Percentiles rank a stretch among this genome's conserved stretches.
phyloP scores from a whole-genome alignment of 345 rosid genomes.

The Turritis glabra region DNA sequence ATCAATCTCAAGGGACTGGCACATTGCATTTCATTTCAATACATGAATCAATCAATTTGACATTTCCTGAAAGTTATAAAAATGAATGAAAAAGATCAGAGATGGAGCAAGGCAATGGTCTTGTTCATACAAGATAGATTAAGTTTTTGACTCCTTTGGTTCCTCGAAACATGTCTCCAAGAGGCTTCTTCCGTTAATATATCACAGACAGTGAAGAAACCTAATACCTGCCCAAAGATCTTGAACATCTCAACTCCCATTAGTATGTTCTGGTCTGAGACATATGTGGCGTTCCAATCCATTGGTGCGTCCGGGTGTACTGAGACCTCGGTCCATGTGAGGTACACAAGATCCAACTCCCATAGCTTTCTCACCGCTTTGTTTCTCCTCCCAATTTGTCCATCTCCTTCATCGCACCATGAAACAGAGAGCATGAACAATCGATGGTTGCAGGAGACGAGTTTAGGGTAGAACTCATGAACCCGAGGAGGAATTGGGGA shows the following conservation, averaged over 20 bases:
- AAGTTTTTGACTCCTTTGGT: slow-evolving; percentile 68
- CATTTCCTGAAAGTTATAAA: slow-evolving; percentile 8
- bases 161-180: slow-evolving; percentile 87
- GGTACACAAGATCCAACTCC: slow-evolving; percentile 91
- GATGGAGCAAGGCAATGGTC: slow-evolving; percentile 74
- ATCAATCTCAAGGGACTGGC: background rate
- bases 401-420: slow-evolving; percentile 95
- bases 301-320: slow-evolving; percentile 99
- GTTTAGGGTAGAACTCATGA: slow-evolving; percentile 88
- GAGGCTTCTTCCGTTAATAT: slow-evolving; percentile 44
- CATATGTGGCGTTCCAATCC: slow-evolving; percentile 98
- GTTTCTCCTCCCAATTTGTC: slow-evolving; percentile 92
- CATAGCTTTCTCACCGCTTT: slow-evolving; percentile 93
- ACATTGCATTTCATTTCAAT: background rate
- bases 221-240: slow-evolving; percentile 92
- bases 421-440: slow-evolving; percentile 91
- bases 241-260: slow-evolving; percentile 97
- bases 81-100: slow-evolving; percentile 24
- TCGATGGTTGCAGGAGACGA: slow-evolving; percentile 71
- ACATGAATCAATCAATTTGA: slow-evolving; percentile 5
- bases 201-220: slow-evolving; percentile 71
- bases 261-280: slow-evolving; percentile 62
- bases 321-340: slow-evolving; percentile 75
- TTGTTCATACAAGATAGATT: slow-evolving; percentile 83
- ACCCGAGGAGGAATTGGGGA: slow-evolving; percentile 88